A percentile compares a stretch with the other conserved stretches of the same genome.
phyloP scores from a whole-genome alignment of 2,329 filamentous ascomycete species.

The Aspergillus uvarum region DNA sequence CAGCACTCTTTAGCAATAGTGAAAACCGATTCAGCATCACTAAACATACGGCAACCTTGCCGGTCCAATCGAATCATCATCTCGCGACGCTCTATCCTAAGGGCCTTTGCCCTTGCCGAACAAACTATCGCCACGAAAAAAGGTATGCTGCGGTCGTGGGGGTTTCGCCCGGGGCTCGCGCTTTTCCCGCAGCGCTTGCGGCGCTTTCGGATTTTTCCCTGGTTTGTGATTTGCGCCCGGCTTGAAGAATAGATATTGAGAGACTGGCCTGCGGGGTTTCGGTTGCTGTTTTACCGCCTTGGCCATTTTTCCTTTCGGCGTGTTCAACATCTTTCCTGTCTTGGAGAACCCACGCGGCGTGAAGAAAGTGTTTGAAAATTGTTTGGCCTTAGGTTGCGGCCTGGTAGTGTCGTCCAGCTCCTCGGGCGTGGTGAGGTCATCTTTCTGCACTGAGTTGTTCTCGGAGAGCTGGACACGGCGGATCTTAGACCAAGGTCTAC shows the following conservation, averaged over 20 bases:
- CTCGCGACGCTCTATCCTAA: too few relatives aligned
- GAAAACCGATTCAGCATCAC: too few relatives aligned
- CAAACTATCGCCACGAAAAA: too few relatives aligned
- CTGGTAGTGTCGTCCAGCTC: background rate
- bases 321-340: background rate
- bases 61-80: too few relatives aligned
- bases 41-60: too few relatives aligned
- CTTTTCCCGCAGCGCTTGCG: background rate
- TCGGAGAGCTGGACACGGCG: too few relatives aligned
- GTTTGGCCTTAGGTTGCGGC: background rate
- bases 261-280: background rate
- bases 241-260: background rate
- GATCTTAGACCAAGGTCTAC: too few relatives aligned
- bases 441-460: background rate
- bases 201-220: background rate
- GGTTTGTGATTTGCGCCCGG: background rate
- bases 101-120: too few relatives aligned
- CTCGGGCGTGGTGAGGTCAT: background rate
- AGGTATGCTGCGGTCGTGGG: background rate
- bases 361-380: background rate
- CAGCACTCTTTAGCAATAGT: too few relatives aligned
- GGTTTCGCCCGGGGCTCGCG: background rate
- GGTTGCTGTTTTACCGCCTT: background rate
- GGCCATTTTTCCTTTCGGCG: background rate
- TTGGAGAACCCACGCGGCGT: background rate